Evolutionary conservation across 108 stramenopile genomes (phyloP).

Genomic region (Pelagomonas calceolata): DNA sequence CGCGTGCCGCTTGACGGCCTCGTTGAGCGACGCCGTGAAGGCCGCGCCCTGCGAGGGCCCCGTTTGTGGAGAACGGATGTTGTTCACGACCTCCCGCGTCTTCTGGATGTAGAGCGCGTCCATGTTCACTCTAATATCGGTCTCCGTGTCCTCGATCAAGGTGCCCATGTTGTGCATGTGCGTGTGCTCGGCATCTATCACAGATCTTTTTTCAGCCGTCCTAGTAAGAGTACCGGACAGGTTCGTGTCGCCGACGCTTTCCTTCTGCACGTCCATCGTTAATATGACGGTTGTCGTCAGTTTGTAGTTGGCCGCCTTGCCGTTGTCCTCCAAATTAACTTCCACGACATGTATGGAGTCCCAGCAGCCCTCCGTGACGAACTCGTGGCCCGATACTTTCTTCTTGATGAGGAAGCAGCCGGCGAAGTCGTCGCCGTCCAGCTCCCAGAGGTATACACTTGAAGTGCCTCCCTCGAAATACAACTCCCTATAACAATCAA

Average conservation of each 20-base stretch:
- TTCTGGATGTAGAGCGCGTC: constrained; percentile 77
- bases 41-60: constrained; percentile 21
- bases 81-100: constrained; percentile 65
- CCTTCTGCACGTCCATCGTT: constrained; percentile 28
- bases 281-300: constrained; percentile 72
- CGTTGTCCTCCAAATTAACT: constrained; percentile 34
- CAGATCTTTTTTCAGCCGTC: constrained; percentile 15
- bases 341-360: constrained; percentile 79
- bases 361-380: constrained; percentile 50
- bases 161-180: constrained; percentile 82
- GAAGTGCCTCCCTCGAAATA: constrained; percentile 71
- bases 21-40: constrained; percentile 23
- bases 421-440: constrained; percentile 55
- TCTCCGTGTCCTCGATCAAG: constrained; percentile 87
- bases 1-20: constrained; percentile 5
- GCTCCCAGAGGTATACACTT: constrained; percentile 72
- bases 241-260: constrained; percentile 20
- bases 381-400: constrained; percentile 26
- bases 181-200: constrained; percentile 5
- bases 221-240: constrained; percentile 37
- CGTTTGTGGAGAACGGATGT: constrained; percentile 41
- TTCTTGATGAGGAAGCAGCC: constrained; percentile 82
- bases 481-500: constrained; percentile 74
- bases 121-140: constrained; percentile 57
- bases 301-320: constrained; percentile 44